phyloP scores from a whole-genome alignment of 2,329 filamentous ascomycete genomes.

The Chrysoporthe cubensis region DNA sequence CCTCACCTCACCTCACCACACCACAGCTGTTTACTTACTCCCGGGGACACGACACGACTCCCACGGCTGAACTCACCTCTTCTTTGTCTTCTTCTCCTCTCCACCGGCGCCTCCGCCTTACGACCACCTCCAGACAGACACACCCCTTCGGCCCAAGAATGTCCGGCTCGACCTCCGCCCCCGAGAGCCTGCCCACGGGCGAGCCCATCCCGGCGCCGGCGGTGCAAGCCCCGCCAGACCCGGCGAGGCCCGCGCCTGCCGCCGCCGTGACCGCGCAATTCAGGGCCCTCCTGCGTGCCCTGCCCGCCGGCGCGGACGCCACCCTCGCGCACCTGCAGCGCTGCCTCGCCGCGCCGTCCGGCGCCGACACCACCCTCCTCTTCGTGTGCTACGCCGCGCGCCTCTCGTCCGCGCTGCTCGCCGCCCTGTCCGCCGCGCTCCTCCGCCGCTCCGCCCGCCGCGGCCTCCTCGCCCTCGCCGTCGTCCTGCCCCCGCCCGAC shows the following conservation, averaged over 20 bases:
- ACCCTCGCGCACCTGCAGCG: conserved; percentile 62
- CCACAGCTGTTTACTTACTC: too few species aligned
- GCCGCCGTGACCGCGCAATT: conserved; percentile 32
- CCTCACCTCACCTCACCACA: too few species aligned
- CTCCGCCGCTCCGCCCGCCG: conserved; percentile 54
- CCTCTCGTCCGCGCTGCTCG: conserved; percentile 55
- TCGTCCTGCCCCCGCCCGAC: conserved; percentile 55
- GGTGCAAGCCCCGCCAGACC: conserved; percentile 23
- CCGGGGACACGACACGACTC: too few species aligned
- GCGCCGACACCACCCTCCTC: conserved; percentile 72
- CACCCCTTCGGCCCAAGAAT: conserved; percentile 5
- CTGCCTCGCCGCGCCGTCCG: conserved; percentile 68
- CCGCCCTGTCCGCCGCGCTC: conserved; percentile 58
- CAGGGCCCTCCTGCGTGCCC: conserved; percentile 38
- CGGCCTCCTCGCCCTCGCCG: conserved; percentile 57
- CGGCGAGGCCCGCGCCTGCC: conserved; percentile 31
- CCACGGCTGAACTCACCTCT: neutral
- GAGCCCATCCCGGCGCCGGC: conserved; percentile 40
- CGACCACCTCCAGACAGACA: neutral
- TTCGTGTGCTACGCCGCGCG: conserved; percentile 70
- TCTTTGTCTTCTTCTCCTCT: neutral
- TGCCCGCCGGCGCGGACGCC: conserved; percentile 51
- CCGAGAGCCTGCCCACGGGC: conserved; percentile 40
- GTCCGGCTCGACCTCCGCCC: conserved; percentile 23
- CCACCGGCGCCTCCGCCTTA: neutral